These are phyloP conservation scores for Pestalotiopsis sp. DNA, from an alignment of 2,329 filamentous ascomycete species.

Conservation along the genomic window DNA sequence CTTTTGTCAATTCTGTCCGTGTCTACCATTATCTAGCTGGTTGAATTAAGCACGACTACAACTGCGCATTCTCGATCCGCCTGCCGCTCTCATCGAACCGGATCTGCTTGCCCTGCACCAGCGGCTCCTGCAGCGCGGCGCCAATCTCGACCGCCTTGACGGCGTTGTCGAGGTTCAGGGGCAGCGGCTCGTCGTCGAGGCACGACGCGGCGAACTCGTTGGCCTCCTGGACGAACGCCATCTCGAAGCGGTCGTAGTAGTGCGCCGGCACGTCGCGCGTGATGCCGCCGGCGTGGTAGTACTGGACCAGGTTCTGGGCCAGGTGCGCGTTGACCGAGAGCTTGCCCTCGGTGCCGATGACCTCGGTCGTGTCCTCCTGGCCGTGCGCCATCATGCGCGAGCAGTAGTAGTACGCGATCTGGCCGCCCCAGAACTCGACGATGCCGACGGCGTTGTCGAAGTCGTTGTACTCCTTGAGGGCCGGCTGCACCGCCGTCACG, in stretches of 20 bases:
- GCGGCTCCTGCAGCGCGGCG: slow-evolving; percentile 57
- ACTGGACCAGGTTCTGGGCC: slow-evolving; percentile 54
- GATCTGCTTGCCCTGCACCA: slow-evolving; percentile 58
- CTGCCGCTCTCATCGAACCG: slow-evolving; percentile 57
- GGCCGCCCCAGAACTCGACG: slow-evolving; percentile 67
- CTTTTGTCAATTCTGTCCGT: no score
- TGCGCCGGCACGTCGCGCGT: slow-evolving; percentile 59
- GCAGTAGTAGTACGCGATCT: slow-evolving; percentile 66
- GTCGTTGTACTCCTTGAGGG: slow-evolving; percentile 58
- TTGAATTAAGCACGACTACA: neutral
- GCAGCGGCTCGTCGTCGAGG: slow-evolving; percentile 56
- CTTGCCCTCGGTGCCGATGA: slow-evolving; percentile 69
- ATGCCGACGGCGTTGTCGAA: slow-evolving; percentile 66
- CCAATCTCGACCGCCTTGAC: slow-evolving; percentile 64
- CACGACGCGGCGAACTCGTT: slow-evolving; percentile 64
- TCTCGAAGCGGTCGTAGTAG: slow-evolving; percentile 65
- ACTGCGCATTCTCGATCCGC: slow-evolving; percentile 38
- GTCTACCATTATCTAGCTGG: no score
- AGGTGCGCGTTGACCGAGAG: slow-evolving; percentile 63
- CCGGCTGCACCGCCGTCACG: slow-evolving; percentile 61
- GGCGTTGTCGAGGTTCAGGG: slow-evolving; percentile 58
- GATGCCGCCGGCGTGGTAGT: slow-evolving; percentile 55
- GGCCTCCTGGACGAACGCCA: slow-evolving; percentile 64
- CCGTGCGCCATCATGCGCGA: slow-evolving; percentile 69
- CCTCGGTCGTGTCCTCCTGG: slow-evolving; percentile 68